phyloP scores from a whole-genome alignment of 2,329 filamentous ascomycete species.

The Xylariaceae sp. region DNA sequence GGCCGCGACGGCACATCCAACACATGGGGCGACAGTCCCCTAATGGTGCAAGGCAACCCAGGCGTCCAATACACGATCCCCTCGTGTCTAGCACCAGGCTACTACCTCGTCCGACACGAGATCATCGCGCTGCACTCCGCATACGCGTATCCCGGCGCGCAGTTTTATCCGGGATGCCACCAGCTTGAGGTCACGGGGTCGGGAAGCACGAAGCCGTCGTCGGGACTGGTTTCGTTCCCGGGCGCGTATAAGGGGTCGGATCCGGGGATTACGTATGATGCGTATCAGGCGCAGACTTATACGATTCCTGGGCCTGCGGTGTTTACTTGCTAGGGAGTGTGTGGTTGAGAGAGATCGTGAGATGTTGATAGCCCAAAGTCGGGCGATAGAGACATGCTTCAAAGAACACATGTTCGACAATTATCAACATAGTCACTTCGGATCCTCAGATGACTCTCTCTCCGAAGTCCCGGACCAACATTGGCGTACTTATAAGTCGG shows the following conservation, averaged over 20 bases:
- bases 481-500: no score
- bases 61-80: conserved; percentile 50
- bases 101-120: conserved; percentile 56
- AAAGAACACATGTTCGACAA: no score
- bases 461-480: no score
- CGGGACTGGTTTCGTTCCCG: conserved; percentile 45
- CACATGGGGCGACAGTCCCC: conserved; percentile 42
- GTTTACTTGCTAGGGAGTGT: conserved; percentile 41
- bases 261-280: conserved; percentile 48
- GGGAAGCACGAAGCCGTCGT: conserved; percentile 38
- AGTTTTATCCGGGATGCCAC: conserved; percentile 55
- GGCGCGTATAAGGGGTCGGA: conserved; percentile 48
- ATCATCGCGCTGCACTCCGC: conserved; percentile 50
- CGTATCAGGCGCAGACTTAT: conserved; percentile 44
- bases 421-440: no score
- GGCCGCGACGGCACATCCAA: conserved; percentile 47
- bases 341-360: neutral
- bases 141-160: conserved; percentile 38
- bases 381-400: no score
- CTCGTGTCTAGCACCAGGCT: conserved; percentile 45
- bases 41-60: conserved; percentile 41
- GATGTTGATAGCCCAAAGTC: neutral
- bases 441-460: no score
- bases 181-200: conserved; percentile 50
- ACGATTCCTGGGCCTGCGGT: conserved; percentile 44